Percentiles rank a stretch among this genome's conserved stretches.
Evolutionary conservation across 1,139 yeast species (phyloP).

Genomic region (Ogataea hybrid): DNA sequence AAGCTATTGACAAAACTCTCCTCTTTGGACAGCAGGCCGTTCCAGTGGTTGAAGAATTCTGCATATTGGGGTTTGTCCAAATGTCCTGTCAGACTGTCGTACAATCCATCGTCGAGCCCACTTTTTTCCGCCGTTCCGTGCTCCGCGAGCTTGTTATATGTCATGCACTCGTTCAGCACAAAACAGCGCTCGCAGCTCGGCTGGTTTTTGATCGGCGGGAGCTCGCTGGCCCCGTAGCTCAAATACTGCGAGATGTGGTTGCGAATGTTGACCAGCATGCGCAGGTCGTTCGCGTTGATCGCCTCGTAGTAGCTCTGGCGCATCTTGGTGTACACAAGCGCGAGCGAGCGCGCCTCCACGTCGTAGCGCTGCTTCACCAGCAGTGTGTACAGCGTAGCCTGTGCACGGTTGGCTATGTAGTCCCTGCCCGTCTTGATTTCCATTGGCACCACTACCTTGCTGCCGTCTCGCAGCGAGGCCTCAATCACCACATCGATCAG

Average conservation of each 20-base stretch:
- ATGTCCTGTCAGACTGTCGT: conserved; percentile 49
- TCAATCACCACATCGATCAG: conserved; percentile 85
- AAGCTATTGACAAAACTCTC: conserved; percentile 56
- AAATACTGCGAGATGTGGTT: conserved; percentile 65
- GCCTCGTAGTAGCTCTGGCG: conserved; percentile 43
- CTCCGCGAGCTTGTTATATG: conserved; percentile 59
- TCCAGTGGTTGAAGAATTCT: conserved; percentile 71
- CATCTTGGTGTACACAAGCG: conserved; percentile 73
- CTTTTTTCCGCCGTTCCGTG: conserved; percentile 47
- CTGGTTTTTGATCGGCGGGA: conserved; percentile 61
- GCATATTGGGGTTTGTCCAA: conserved; percentile 41
- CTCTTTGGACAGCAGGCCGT: conserved; percentile 67
- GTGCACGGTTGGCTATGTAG: conserved; percentile 76
- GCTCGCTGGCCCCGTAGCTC: conserved; percentile 44
- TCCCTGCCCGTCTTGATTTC: conserved; percentile 86
- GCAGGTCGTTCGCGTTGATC: conserved; percentile 52
- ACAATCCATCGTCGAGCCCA: conserved; percentile 47
- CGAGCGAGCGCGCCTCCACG: conserved; percentile 58
- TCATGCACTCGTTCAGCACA: conserved; percentile 63
- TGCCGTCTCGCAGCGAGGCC: conserved; percentile 42
- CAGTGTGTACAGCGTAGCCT: conserved; percentile 80
- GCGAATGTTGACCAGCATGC: conserved; percentile 63
- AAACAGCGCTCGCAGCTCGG: conserved; percentile 70
- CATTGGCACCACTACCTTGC: conserved; percentile 63
- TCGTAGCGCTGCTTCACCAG: conserved; percentile 78